Conservation (phyloP, 2,329 filamentous ascomycete genomes). For the Exophiala aquamarina region DNA sequence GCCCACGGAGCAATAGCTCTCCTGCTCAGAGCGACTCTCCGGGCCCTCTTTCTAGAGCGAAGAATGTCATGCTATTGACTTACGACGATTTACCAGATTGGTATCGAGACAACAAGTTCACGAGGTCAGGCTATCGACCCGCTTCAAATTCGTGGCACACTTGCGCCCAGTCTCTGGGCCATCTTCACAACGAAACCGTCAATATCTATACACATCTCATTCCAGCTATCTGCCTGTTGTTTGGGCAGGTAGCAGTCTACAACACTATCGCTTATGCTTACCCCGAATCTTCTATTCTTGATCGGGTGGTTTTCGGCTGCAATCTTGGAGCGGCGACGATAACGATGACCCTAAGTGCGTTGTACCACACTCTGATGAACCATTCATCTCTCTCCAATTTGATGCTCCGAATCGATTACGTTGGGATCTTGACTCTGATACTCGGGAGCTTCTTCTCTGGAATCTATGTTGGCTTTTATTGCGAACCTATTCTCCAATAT, state of each 20-base stretch:
- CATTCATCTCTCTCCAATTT: slow-evolving; percentile 32
- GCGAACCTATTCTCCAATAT: slow-evolving; percentile 30
- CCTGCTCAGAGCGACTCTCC: slow-evolving; percentile 2
- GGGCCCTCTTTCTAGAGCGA: background rate
- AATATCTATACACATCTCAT: slow-evolving; percentile 50
- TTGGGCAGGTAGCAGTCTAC: slow-evolving; percentile 30
- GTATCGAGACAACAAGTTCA: slow-evolving; percentile 44
- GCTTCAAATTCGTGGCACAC: slow-evolving; percentile 36
- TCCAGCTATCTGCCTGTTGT: slow-evolving; percentile 40
- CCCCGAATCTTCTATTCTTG: slow-evolving; percentile 34
- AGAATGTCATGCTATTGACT: slow-evolving; percentile 27
- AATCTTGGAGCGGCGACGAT: slow-evolving; percentile 35
- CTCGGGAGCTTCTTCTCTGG: slow-evolving; percentile 37
- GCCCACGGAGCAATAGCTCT: slow-evolving; percentile 11
- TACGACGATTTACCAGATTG: slow-evolving; percentile 43
- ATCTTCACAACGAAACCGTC: slow-evolving; percentile 46
- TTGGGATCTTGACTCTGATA: slow-evolving; percentile 36
- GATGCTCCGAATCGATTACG: slow-evolving; percentile 34
- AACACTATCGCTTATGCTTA: slow-evolving; percentile 34
- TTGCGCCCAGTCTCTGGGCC: slow-evolving; percentile 43
- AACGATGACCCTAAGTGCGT: slow-evolving; percentile 28
- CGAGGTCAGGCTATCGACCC: slow-evolving; percentile 46
- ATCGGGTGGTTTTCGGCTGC: slow-evolving; percentile 42
- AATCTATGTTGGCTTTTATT: slow-evolving; percentile 38
- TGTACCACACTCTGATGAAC: slow-evolving; percentile 37